phyloP scores from a whole-genome alignment of 345 rosid genomes.

The Orychophragmus violaceus region DNA sequence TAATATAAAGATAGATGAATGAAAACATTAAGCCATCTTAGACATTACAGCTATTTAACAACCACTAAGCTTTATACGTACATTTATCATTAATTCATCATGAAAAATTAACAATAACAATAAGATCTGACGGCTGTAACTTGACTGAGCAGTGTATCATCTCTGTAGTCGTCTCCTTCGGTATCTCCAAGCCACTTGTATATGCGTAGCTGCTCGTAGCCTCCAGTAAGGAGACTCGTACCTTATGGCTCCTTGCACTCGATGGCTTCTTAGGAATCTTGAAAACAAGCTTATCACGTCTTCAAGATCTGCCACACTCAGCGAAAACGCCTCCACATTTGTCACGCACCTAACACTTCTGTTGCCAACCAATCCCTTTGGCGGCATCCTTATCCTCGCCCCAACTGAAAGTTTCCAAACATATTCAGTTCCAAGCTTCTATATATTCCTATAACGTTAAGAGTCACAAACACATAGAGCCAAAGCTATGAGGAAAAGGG shows the following conservation, averaged over 20 bases:
- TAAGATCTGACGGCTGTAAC: neutral
- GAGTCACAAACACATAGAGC: neutral
- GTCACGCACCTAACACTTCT: conserved; percentile 61
- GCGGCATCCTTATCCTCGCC: conserved; percentile 39
- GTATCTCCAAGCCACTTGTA: conserved; percentile 89
- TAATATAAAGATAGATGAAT: no score
- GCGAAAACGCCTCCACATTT: conserved; percentile 85
- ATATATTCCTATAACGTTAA: neutral
- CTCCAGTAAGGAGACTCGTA: conserved; percentile 83
- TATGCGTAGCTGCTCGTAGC: conserved; percentile 45
- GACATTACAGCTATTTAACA: neutral
- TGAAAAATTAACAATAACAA: neutral
- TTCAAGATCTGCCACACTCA: conserved; percentile 70
- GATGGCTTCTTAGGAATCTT: conserved; percentile 53
- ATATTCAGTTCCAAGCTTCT: neutral
- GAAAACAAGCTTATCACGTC: conserved; percentile 68
- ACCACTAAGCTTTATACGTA: neutral
- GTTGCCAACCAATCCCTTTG: conserved; percentile 49
- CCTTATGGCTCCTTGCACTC: conserved; percentile 86
- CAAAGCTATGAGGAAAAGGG: neutral
- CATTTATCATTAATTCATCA: neutral
- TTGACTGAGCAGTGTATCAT: conserved; percentile 13
- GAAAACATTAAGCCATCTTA: no score
- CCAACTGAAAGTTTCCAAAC: conserved; percentile 41
- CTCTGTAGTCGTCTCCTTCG: conserved; percentile 47